Percentiles rank a stretch among this genome's conserved stretches.
phyloP scores from a whole-genome alignment of 257 asterid genomes.

The Przewalskia tangutica region DNA sequence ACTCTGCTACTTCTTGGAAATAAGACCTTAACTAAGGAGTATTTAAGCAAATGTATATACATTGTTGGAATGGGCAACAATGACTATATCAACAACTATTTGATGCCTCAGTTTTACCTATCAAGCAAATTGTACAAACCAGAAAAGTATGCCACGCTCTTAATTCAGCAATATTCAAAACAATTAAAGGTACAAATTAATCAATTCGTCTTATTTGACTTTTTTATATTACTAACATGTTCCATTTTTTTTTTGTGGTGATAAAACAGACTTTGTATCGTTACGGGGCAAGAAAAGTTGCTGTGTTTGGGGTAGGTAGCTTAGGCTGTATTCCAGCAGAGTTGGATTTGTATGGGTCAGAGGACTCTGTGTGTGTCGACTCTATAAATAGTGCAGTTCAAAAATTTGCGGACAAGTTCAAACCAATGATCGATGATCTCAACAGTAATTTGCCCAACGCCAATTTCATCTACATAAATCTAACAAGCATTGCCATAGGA shows the following conservation, averaged over 20 bases:
- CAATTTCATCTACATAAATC: slow-evolving; percentile 13
- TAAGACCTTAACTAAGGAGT: slow-evolving; percentile 11
- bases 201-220: not conserved
- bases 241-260: no score
- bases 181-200: slow-evolving; percentile 9
- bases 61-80: slow-evolving; percentile 44
- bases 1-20: slow-evolving; percentile 15
- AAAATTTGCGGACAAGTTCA: slow-evolving; percentile 18
- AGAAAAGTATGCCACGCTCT: not conserved
- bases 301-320: slow-evolving; percentile 19
- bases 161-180: not conserved
- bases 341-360: slow-evolving; percentile 16
- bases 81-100: slow-evolving; percentile 60
- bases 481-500: not conserved
- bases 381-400: slow-evolving; percentile 14
- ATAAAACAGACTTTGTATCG: slow-evolving; percentile 27
- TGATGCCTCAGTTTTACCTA: slow-evolving; percentile 39
- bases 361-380: slow-evolving; percentile 25
- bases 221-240: not conserved
- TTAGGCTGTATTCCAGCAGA: slow-evolving; percentile 34
- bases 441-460: slow-evolving; percentile 19
- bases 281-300: slow-evolving; percentile 42
- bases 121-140: slow-evolving; percentile 23
- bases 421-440: slow-evolving; percentile 12
- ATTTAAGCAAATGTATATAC: slow-evolving; percentile 49